Conservation (phyloP, 2,329 filamentous ascomycete genomes). For the Hypoxylon sp. region DNA sequence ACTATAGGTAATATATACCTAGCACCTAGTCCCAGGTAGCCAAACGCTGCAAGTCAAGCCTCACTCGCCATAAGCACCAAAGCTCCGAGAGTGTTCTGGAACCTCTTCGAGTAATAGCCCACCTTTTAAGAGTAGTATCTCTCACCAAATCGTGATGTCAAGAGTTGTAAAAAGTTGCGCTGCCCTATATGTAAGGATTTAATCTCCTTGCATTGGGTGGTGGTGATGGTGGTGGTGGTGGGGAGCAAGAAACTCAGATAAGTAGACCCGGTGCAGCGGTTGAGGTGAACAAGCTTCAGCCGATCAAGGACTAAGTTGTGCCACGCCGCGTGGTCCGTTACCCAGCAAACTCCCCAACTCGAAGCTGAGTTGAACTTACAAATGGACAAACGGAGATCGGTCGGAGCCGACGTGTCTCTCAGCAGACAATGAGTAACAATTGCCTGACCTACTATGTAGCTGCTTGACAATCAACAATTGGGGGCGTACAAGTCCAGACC, state of each 20-base stretch:
- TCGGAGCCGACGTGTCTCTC: not conserved
- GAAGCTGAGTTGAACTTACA: not conserved
- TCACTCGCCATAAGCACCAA: constrained; percentile 7
- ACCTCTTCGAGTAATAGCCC: not conserved
- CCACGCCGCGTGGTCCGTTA: constrained; percentile 13
- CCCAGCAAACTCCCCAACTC: constrained; percentile 5
- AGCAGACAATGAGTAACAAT: not conserved
- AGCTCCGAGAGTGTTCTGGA: constrained; percentile 22
- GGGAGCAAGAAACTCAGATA: constrained; percentile 15
- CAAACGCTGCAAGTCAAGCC: too few relatives aligned
- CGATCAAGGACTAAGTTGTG: not conserved
- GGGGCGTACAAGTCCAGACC: not conserved
- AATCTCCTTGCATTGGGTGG: not conserved
- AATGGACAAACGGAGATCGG: not conserved
- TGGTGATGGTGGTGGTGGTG: too few relatives aligned
- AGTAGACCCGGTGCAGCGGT: constrained; percentile 35
- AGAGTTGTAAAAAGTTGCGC: constrained; percentile 6
- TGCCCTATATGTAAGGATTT: not conserved
- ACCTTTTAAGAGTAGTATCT: not conserved
- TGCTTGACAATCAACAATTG: not conserved
- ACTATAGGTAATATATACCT: constrained; percentile 1
- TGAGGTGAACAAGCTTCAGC: constrained; percentile 6
- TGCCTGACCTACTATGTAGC: not conserved
- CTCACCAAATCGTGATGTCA: constrained; percentile 26
- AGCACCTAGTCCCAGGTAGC: too few relatives aligned